Evolutionary conservation across 208 protist genomes (phyloP).

Genomic region (Angomonas deanei): DNA sequence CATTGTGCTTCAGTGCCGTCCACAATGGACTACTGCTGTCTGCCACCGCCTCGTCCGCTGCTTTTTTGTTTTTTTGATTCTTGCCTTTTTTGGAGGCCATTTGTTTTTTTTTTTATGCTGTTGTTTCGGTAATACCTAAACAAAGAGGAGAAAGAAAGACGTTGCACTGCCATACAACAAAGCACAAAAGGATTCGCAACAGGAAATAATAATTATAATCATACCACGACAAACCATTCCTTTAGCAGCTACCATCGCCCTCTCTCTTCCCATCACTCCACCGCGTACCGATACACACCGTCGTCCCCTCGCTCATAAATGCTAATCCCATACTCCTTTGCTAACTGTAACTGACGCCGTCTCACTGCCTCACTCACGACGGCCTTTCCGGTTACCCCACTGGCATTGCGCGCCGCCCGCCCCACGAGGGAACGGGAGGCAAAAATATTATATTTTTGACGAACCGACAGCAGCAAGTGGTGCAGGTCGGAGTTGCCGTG

Average conservation of each 20-base stretch:
- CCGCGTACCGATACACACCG: neutral
- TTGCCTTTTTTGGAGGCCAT: too few species aligned
- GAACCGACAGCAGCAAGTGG: slow-evolving; percentile 18
- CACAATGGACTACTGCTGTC: neutral
- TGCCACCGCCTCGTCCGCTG: too few species aligned
- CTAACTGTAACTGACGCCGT: neutral
- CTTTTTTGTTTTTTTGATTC: too few species aligned
- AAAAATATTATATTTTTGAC: slow-evolving; percentile 55
- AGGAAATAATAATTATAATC: too few species aligned
- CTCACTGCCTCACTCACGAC: neutral
- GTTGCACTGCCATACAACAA: too few species aligned
- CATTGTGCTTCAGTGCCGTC: neutral
- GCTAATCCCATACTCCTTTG: neutral
- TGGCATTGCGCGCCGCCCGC: too few species aligned
- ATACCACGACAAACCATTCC: too few species aligned
- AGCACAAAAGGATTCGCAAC: too few species aligned
- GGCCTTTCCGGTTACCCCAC: neutral
- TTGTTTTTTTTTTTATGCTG: too few species aligned
- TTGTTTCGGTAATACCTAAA: too few species aligned
- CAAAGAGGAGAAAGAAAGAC: too few species aligned
- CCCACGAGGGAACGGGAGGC: slow-evolving; percentile 17
- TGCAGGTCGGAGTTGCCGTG: slow-evolving; percentile 15
- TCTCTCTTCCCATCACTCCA: neutral
- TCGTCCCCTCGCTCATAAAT: neutral
- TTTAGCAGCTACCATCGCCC: neutral